A percentile compares a stretch with the other conserved stretches of the same genome.
Conservation (phyloP, 495 filamentous ascomycete genomes). For the Tuber magnatum region DNA sequence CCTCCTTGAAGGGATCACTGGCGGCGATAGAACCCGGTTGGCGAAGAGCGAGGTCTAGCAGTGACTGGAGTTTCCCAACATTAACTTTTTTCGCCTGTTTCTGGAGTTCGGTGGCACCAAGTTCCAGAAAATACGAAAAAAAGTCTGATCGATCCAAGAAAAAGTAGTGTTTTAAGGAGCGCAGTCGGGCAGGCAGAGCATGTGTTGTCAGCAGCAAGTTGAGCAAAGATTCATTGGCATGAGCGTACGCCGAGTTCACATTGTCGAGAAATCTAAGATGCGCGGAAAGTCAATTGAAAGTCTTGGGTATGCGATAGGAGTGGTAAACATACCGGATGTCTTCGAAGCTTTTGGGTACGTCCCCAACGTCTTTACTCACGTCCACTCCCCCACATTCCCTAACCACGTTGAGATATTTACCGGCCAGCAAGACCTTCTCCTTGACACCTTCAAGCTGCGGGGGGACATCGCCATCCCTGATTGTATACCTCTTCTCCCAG, state of each 20-base stretch:
- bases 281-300: background rate
- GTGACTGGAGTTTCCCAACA: conserved; percentile 81
- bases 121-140: conserved; percentile 93
- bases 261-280: conserved; percentile 72
- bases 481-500: conserved; percentile 95
- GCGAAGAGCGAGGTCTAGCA: conserved; percentile 87
- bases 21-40: conserved; percentile 92
- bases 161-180: conserved; percentile 95
- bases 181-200: conserved; percentile 72
- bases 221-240: conserved; percentile 90
- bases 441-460: conserved; percentile 87
- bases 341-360: conserved; percentile 86
- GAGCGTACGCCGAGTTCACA: conserved; percentile 86
- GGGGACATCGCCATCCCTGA: conserved; percentile 81
- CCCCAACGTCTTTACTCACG: conserved; percentile 77
- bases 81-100: conserved; percentile 86
- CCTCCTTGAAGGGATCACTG: conserved; percentile 93
- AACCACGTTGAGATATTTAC: conserved; percentile 97
- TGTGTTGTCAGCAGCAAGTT: conserved; percentile 87
- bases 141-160: conserved; percentile 97
- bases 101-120: conserved; percentile 74
- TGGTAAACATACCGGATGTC: conserved; percentile 47
- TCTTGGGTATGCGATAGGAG: background rate
- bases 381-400: conserved; percentile 94
- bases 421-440: conserved; percentile 87